Base-by-base conservation (phyloP, 148 eudicot species). In the Heliamphora exappendiculata region DNA sequence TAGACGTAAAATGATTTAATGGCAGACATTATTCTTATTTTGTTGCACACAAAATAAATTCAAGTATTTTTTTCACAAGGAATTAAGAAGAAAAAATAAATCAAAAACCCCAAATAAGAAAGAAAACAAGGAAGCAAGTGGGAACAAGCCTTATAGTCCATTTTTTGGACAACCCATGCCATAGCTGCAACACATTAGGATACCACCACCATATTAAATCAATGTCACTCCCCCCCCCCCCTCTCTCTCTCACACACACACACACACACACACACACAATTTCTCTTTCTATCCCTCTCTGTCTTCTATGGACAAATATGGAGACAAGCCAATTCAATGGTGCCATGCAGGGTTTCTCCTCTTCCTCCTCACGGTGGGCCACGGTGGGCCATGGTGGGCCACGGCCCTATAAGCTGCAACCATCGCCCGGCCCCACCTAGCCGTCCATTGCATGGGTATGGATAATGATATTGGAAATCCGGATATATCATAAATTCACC, bases 121-220 rank as follows among this genome's bases (percentile, higher is more conserved):
- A 47, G 50, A 47, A 7, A 29, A 57, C 62, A 57, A 4, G 62
- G 24, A 57, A 68, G 17, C 72, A 26, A 44, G 54, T 68, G 72
- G 72, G 72, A 16, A n/a, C 17, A 10, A 9, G 36, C 37, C 16
- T 57, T 51, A 70, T 3, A 47, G 57, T 47, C 57, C 55, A 70
- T 16, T 16, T 70, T 70, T 14, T n/a, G 57, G 73, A 74, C 76
- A 74, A 39, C 68, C 76, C 76, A 73, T 57, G 66, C 76, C 76
- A 55, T 37, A 20, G 54, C 33, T 68, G 72, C 55, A 47, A 47
- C 73, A 29, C 57, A 17, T 45, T 26, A 47, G 37, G 55, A 26
- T 57, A 50, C 57, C 37, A 22, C 62, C 10, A 28, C 12, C 71
- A 36, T 19, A 36, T 65, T 20, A 65, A 65, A 65, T 37, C 70